Base-by-base conservation (phyloP, 1,284 basidiomycete genomes). In the Irpex rosettiformis region DNA sequence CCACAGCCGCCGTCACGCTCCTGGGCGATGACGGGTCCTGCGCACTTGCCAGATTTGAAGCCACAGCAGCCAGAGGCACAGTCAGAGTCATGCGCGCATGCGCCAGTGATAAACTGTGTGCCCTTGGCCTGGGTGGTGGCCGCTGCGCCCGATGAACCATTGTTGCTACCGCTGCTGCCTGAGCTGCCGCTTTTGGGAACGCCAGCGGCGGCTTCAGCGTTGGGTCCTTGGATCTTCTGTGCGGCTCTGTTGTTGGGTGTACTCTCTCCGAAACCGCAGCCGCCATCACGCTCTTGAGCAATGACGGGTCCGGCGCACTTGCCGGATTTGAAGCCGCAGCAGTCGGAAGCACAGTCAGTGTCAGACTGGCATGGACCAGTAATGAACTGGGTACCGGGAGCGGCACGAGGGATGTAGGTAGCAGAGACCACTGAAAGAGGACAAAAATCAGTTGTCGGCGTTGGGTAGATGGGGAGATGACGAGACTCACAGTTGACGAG, bases 1-100 rank as follows among this genome's bases (percentile, higher is more conserved):
- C 48, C 48, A 29, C 48, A 51, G 48, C 48, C 48, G 27, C 48
- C 48, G 48, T 51, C 48, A 3, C 48, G 48, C 48, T 51, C 48
- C 11, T 51, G 48, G 11, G 48, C 48, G 27, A 51, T 51, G 48
- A 51, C 48, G 11, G 48, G 25, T 2, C 48, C 48, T 29, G 48
- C 48, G 25, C 48, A 51, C 48, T 51, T 51, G 48, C 48, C 48
- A 25, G n/a, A 18, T 3, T 51, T 8, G 25, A 51, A 51, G 3
- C 48, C 48, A 51, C 48, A 51, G 48, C 48, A 51, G 8, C 24
- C 48, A 16, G 48, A 51, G n/a, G 48, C 48, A 18, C 48, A 51
- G 48, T 51, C 48, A 7, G 48, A 24, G 48, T 51, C 48, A 25
- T 10, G 10, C 27, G 24, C 28, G 48, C 48, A 51, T 7, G 21